Base-by-base conservation (phyloP, 768 basidiomycete genomes). In the Rhizopogon vulgaris region DNA sequence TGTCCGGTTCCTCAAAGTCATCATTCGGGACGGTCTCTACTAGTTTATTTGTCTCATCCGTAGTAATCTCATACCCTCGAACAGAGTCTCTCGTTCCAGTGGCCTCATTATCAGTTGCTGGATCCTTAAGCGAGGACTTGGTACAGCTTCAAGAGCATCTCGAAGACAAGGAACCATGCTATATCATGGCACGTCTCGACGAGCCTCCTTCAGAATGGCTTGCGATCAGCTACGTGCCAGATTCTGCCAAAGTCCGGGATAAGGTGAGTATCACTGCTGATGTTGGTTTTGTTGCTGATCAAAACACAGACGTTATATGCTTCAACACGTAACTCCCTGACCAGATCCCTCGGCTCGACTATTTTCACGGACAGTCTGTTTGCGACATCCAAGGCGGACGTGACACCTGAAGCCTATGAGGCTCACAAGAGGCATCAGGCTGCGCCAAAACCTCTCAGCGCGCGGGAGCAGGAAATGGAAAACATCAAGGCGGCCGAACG, bases 361-460 rank as follows among this genome's bases (percentile, higher is more conserved):
- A 66, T 79, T 30, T 90, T 93, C 67, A 77, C 77, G 3, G 84
- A 88, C 63, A 76, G 78, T 36, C 69, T 94, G n/a, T 90, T 88
- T 61, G 90, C 90, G 1, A 90, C 87, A 0, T 76, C 78, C 49
- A 87, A 83, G 63, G 71, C 69, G 11, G 85, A 90, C 57, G 59
- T 87, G 49, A 83, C 81, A 3, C 71, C 82, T 1, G 78, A 79
- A 42, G 82, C 87, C 0, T 94, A 95, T 59, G 76, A 78, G 18
- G 78, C 82, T 30, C 92, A 95, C 62, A 74, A 79, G 53, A 78
- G 73, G 14, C 88, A 92, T 62, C 66, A 80, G 45, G 72, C 79
- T 30, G 88, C 91, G 0, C 88, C 91, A 2, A 78, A 89, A 55
- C 95, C 94, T 1, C 74, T 96, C 59, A 91, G 85, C 37, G 78